These are phyloP conservation scores for Fusarium euwallaceae DNA, from an alignment of 2,329 filamentous ascomycete genomes.

Conservation along the genomic window DNA sequence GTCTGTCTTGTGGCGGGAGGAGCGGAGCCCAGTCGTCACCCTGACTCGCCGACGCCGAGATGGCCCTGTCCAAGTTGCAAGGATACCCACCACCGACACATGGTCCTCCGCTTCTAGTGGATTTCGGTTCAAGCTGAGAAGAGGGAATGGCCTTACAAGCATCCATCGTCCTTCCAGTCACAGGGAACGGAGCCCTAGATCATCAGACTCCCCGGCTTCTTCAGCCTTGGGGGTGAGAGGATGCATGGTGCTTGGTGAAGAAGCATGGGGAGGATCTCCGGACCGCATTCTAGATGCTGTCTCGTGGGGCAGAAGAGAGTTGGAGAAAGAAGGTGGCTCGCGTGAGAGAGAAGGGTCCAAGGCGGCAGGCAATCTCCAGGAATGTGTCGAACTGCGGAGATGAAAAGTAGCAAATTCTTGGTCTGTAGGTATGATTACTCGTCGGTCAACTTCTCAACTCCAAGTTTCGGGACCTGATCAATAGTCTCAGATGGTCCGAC, in stretches of 20 bases:
- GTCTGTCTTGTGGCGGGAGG: conserved; percentile 4
- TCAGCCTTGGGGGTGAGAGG: background rate
- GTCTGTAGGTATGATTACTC: background rate
- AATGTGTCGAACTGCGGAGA: background rate
- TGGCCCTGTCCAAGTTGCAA: conserved; percentile 5
- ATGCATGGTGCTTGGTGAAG: background rate
- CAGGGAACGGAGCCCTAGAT: background rate
- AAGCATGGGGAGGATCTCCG: background rate
- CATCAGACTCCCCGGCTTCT: background rate
- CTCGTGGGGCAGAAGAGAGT: background rate
- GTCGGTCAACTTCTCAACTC: background rate
- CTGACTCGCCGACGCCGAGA: conserved; percentile 16
- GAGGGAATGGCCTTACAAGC: conserved; percentile 2
- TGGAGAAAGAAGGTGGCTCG: background rate
- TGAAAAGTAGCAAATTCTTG: conserved; percentile 11
- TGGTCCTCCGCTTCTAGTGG: background rate
- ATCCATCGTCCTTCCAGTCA: background rate
- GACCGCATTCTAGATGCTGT: background rate
- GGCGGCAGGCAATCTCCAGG: background rate
- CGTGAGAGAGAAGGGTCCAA: background rate
- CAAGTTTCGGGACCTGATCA: background rate
- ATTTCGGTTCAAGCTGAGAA: background rate
- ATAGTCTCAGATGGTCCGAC: conserved; percentile 12
- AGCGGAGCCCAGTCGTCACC: conserved; percentile 20
- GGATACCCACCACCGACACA: background rate